Evolutionary conservation across 306 rosid genomes (phyloP), one percentile per base, ranked within the genome.

Genomic region (Heteromeles arbutifolia): DNA sequence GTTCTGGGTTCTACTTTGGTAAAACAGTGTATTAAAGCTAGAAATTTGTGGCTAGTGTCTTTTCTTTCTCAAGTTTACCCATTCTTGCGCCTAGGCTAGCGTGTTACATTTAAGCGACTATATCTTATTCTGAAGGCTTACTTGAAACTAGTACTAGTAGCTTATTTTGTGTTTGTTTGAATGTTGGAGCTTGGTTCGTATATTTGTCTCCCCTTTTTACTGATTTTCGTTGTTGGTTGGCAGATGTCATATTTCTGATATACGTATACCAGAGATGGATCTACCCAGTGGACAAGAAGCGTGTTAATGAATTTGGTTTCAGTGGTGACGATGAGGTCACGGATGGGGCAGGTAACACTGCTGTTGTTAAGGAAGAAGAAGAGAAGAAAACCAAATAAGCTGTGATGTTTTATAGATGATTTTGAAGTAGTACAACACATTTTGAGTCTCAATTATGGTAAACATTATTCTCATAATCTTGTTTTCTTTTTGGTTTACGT

Each of bases 201-300:
- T 50, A 19, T 29, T 32, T 34, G 4, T 17, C 17, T 6, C 45
- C 4, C 50, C 68, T 28, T 9, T 32, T 52, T 14, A 50, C 19
- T 88, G 63, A 76, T 78, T 64, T 70, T 70, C 57, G 53, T 79
- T 74, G 53, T 71, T 82, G 74, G 41, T 43, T 43, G 67, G 93
- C 97, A 95, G 99, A 95, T 88, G n/a, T 95, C 69, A 95, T 95
- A 82, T 95, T 95, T 67, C 83, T 92, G 69, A 90, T 95, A 81
- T 87, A 86, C 73, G 15, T 92, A 68, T 95, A 95, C 78, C 99
- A 95, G 79, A 89, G 89, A 81, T 95, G 99, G 99, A 65, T 82
- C 62, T 95, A 95, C 85, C 97, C 97, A 5, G 99, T 95, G 54
- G 99, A 95, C 87, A 92, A 79, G 81, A 95, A 84, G 79, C 99